phyloP scores from a whole-genome alignment of 1,284 basidiomycete species.

The Apiotrichum laibachii region DNA sequence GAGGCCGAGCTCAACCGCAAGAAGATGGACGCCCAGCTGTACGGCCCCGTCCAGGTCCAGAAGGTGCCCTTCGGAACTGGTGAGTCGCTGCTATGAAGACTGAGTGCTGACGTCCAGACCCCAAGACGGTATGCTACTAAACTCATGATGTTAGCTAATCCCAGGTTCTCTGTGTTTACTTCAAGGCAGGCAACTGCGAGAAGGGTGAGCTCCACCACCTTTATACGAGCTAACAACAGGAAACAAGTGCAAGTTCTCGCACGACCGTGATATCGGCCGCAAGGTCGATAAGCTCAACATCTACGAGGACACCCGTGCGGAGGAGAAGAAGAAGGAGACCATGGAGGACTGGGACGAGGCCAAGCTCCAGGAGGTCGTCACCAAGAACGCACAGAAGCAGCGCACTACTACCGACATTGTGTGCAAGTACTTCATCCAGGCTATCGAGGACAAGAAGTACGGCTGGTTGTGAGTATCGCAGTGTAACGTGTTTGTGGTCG shows the following conservation, averaged over 20 bases:
- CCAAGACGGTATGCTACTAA: slow-evolving; percentile 62
- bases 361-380: slow-evolving; percentile 80
- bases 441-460: slow-evolving; percentile 88
- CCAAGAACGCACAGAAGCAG: slow-evolving; percentile 86
- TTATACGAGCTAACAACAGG: slow-evolving; percentile 37
- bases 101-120: slow-evolving; percentile 56
- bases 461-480: slow-evolving; percentile 51
- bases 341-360: slow-evolving; percentile 99
- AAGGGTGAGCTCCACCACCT: slow-evolving; percentile 58
- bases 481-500: background rate
- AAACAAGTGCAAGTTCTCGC: slow-evolving; percentile 92
- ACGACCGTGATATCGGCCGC: slow-evolving; percentile 80
- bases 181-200: slow-evolving; percentile 82
- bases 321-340: slow-evolving; percentile 67
- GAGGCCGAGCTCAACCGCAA: slow-evolving; percentile 76
- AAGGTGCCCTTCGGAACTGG: slow-evolving; percentile 90
- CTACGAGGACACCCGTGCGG: slow-evolving; percentile 84
- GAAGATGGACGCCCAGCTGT: slow-evolving; percentile 71
- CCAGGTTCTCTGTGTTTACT: slow-evolving; percentile 74
- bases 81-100: slow-evolving; percentile 37
- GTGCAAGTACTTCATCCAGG: slow-evolving; percentile 95
- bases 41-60: slow-evolving; percentile 62
- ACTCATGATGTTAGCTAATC: background rate
- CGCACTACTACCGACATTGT: slow-evolving; percentile 93
- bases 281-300: slow-evolving; percentile 96